A percentile compares a stretch with the other conserved stretches of the same genome.
These are phyloP conservation scores for Daldinia sp. DNA, from an alignment of 2,329 filamentous ascomycete species.

Conservation along the genomic window DNA sequence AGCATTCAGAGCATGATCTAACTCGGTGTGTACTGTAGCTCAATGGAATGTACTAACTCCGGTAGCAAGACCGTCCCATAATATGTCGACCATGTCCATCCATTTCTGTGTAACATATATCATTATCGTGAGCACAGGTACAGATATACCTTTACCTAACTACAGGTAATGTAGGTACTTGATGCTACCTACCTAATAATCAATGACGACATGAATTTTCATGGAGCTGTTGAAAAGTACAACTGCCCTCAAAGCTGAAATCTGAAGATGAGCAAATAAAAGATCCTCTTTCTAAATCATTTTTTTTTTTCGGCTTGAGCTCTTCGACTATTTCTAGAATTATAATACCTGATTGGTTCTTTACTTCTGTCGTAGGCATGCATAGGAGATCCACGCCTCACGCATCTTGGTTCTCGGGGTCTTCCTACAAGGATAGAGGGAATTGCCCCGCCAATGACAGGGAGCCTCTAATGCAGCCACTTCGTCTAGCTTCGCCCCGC, in stretches of 20 bases:
- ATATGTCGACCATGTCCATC: not conserved
- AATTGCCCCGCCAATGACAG: slow-evolving; percentile 4
- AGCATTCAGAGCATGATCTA: too few species aligned
- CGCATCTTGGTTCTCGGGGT: slow-evolving; percentile 14
- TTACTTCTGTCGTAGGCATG: not conserved
- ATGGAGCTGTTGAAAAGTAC: not conserved
- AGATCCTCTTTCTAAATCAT: not conserved
- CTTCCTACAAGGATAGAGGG: slow-evolving; percentile 25
- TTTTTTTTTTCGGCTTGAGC: not conserved
- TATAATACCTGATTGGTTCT: not conserved
- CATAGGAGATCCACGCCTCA: not conserved
- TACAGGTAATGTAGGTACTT: not conserved
- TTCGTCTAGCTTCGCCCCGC: slow-evolving; percentile 21
- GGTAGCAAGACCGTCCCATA: not conserved
- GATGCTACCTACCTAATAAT: not conserved
- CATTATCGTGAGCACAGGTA: not conserved
- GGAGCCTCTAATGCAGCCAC: slow-evolving; percentile 6
- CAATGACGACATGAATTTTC: not conserved
- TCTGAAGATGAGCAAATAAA: not conserved
- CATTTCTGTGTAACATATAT: not conserved
- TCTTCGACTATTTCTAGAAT: not conserved
- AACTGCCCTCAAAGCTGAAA: not conserved
- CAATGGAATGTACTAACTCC: not conserved
- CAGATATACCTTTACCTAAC: not conserved
- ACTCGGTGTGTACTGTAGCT: not conserved